Base-by-base conservation (phyloP, 768 basidiomycete species). In the Sporobolomyces pararoseus region DNA sequence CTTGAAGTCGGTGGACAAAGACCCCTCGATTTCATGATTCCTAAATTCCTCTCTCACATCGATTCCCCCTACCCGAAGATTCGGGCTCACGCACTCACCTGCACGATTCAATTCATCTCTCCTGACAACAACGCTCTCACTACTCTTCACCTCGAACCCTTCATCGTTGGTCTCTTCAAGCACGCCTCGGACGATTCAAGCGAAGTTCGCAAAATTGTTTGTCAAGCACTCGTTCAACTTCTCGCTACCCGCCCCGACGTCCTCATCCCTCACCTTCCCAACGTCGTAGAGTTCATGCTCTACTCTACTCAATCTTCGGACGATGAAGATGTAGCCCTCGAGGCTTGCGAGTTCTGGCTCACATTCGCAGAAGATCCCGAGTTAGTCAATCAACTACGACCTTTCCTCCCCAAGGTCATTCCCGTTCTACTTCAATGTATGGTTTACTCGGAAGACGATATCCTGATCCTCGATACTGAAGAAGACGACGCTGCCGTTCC, bases 321-420 rank as follows among this genome's bases (percentile, higher is more conserved):
- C 81, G 92, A 97, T 79, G 94, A 97, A 81, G 89, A 88, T 71
- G 95, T 81, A 62, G 93, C 95, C 3, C 84, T 99, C 57, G 96
- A 99, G 81, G 96, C 96, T 29, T 96, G 94, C 84, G 96, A 99
- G 83, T 99, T 99, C 80, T 99, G 96, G 96, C 84, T 99, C 70
- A 96, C 94, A 2, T 98, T 99, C 77, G 94, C 96, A 21, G 96
- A 99, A 79, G 92, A 97, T 75, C 87, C 87, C 46, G 91, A 92
- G 58, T 84, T 98, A 29, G 87, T 87, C 14, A 85, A 86, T 3
- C 90, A 88, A 78, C 83, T 99, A 32, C 88, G 87, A 68, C 94
- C 94, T 3, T 84, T 93, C 68, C 83, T 99, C 13, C 86, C 83
- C n/a, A 90, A 90, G 75, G 91, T 99, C 47, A 91, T 90, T 3